A percentile compares a stretch with the other conserved stretches of the same genome.
Conservation (phyloP, 2,329 filamentous ascomycete genomes). For the Ceratocystis destructans region DNA sequence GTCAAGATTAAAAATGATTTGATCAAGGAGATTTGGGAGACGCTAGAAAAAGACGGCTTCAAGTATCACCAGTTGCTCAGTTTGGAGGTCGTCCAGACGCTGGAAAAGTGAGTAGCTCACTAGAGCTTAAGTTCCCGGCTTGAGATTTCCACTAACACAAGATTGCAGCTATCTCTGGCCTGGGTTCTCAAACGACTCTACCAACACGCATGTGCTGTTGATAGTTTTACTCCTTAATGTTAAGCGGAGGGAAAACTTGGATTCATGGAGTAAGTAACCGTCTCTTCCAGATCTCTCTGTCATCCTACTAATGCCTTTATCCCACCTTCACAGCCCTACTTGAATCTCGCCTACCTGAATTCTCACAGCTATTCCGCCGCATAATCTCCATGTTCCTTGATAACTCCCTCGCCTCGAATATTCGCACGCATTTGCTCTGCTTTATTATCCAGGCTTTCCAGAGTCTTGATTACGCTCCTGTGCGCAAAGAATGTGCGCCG, state of each 20-base stretch:
- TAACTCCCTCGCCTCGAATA: slow-evolving; percentile 45
- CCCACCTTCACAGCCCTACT: slow-evolving; percentile 49
- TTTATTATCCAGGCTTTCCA: slow-evolving; percentile 91
- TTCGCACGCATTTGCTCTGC: slow-evolving; percentile 70
- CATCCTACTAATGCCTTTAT: slow-evolving; percentile 12
- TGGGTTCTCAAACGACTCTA: slow-evolving; percentile 73
- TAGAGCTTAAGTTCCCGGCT: background rate
- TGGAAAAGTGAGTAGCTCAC: slow-evolving; percentile 55
- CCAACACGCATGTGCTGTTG: slow-evolving; percentile 81
- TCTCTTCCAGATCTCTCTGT: background rate
- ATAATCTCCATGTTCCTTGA: slow-evolving; percentile 78
- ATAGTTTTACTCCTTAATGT: slow-evolving; percentile 76
- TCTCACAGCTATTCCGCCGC: slow-evolving; percentile 79
- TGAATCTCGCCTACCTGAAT: slow-evolving; percentile 60
- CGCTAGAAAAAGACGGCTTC: slow-evolving; percentile 69
- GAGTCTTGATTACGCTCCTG: slow-evolving; percentile 73
- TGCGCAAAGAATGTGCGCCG: slow-evolving; percentile 92
- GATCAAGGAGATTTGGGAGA: slow-evolving; percentile 83
- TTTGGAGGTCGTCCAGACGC: slow-evolving; percentile 76
- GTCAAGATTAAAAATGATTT: slow-evolving; percentile 70
- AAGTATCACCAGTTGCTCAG: slow-evolving; percentile 62
- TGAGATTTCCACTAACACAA: slow-evolving; percentile 21
- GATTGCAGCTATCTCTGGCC: slow-evolving; percentile 85
- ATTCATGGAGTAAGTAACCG: slow-evolving; percentile 59
- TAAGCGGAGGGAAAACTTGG: slow-evolving; percentile 73